phyloP scores from a whole-genome alignment of 768 basidiomycete species.

The Gloeophyllum trabeum region DNA sequence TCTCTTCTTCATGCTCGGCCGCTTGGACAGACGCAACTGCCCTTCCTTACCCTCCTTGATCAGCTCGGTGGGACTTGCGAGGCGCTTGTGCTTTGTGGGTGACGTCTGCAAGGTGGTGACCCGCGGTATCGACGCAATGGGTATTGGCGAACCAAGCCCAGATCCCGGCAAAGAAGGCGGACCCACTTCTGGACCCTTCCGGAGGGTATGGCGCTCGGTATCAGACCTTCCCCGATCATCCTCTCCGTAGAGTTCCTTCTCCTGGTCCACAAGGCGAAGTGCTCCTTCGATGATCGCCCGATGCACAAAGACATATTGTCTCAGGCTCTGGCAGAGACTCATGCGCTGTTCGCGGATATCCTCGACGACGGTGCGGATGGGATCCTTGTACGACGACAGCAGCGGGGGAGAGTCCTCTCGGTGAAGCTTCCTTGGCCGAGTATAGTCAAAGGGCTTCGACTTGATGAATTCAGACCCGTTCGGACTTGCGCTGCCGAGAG shows the following conservation, averaged over 20 bases:
- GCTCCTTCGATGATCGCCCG: constrained; percentile 76
- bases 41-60: constrained; percentile 49
- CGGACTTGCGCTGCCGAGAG: background rate
- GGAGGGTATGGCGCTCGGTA: constrained; percentile 7
- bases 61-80: constrained; percentile 63
- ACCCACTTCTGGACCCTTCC: background rate
- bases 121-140: background rate
- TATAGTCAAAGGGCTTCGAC: constrained; percentile 35
- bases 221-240: constrained; percentile 2
- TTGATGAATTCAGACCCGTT: background rate
- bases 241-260: constrained; percentile 5
- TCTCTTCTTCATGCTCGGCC: constrained; percentile 54
- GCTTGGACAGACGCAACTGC: constrained; percentile 44
- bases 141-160: constrained; percentile 3
- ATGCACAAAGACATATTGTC: constrained; percentile 93
- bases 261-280: constrained; percentile 40
- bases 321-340: constrained; percentile 89
- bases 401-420: constrained; percentile 39
- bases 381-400: constrained; percentile 58
- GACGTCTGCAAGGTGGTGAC: constrained; percentile 7
- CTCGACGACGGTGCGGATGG: constrained; percentile 74
- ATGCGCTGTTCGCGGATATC: constrained; percentile 95
- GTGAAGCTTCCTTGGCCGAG: constrained; percentile 52
- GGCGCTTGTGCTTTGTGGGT: constrained; percentile 45
- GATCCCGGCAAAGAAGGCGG: constrained; percentile 5